phyloP scores from a whole-genome alignment of 352 stramenopile species.

The Lagenidium sp. region DNA sequence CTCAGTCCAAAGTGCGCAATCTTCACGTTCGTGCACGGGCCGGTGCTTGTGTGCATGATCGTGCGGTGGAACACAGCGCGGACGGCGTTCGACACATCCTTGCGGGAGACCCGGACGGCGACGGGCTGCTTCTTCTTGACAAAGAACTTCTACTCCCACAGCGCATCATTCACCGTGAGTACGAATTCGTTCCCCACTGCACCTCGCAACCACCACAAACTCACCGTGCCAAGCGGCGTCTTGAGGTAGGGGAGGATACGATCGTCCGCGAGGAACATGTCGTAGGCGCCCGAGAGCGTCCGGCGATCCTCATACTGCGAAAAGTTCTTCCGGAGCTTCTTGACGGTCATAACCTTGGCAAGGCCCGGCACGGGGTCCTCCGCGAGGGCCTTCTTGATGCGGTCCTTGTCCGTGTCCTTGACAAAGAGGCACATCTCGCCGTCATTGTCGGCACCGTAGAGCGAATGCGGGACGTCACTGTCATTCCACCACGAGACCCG shows the following conservation, averaged over 20 bases:
- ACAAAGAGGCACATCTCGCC: conserved; percentile 74
- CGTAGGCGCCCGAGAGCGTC: conserved; percentile 59
- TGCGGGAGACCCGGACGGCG: conserved; percentile 64
- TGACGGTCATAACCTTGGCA: conserved; percentile 68
- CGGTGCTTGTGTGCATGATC: conserved; percentile 75
- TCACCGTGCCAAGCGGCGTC: conserved; percentile 33
- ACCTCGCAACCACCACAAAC: too few species aligned
- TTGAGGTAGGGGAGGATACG: conserved; percentile 70
- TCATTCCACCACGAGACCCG: conserved; percentile 4
- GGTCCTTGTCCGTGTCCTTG: conserved; percentile 79
- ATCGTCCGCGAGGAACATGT: conserved; percentile 73
- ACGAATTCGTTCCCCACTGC: too few species aligned
- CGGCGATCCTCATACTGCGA: conserved; percentile 66
- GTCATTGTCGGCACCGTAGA: conserved; percentile 35
- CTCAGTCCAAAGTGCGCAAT: conserved; percentile 60
- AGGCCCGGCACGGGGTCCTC: conserved; percentile 46
- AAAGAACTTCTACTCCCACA: conserved; percentile 50
- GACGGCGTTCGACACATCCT: conserved; percentile 36
- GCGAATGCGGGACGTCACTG: conserved; percentile 49
- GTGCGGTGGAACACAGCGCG: conserved; percentile 53
- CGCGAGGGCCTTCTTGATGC: conserved; percentile 62
- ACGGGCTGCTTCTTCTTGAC: conserved; percentile 74
- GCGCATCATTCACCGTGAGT: too few species aligned
- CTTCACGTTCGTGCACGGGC: conserved; percentile 87
- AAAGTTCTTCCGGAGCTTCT: conserved; percentile 81